Conservation (phyloP, 495 filamentous ascomycete species). For the Xylaria palmicola region DNA sequence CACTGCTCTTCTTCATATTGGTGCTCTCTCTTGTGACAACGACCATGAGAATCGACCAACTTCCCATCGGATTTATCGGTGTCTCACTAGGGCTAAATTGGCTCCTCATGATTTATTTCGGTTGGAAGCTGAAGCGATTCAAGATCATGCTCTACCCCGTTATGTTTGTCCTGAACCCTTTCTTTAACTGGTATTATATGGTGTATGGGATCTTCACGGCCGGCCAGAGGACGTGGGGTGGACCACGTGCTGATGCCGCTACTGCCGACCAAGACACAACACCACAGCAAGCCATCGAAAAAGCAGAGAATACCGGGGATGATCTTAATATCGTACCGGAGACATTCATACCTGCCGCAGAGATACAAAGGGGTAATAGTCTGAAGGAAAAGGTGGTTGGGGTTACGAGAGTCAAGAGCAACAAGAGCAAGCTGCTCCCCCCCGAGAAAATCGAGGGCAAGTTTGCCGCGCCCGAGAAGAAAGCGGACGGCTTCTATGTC, state of each 20-base stretch:
- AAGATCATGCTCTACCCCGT: constrained; percentile 94
- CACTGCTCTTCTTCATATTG: constrained; percentile 94
- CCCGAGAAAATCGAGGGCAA: constrained; percentile 70
- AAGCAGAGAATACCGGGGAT: constrained; percentile 76
- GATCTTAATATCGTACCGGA: constrained; percentile 91
- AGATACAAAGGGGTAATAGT: constrained; percentile 49
- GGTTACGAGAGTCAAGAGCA: constrained; percentile 35
- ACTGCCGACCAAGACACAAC: constrained; percentile 76
- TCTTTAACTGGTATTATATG: constrained; percentile 99
- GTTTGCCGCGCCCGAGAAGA: constrained; percentile 61
- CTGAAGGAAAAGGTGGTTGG: constrained; percentile 37
- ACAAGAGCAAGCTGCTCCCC: constrained; percentile 63
- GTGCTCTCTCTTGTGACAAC: constrained; percentile 85
- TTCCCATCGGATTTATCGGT: constrained; percentile 92
- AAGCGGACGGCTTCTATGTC: constrained; percentile 61
- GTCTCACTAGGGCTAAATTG: constrained; percentile 96
- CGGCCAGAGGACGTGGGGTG: constrained; percentile 94
- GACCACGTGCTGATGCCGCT: constrained; percentile 88
- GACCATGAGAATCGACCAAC: constrained; percentile 68
- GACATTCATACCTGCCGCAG: constrained; percentile 73
- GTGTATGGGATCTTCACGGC: constrained; percentile 86
- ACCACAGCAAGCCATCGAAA: constrained; percentile 78
- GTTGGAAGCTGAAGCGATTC: constrained; percentile 76
- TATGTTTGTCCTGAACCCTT: constrained; percentile 95
- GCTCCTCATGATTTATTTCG: constrained; percentile 96